Percentiles rank a stretch among this genome's conserved stretches.
Evolutionary conservation across 768 basidiomycete genomes (phyloP).

Genomic region (Leccinellum albellum): DNA sequence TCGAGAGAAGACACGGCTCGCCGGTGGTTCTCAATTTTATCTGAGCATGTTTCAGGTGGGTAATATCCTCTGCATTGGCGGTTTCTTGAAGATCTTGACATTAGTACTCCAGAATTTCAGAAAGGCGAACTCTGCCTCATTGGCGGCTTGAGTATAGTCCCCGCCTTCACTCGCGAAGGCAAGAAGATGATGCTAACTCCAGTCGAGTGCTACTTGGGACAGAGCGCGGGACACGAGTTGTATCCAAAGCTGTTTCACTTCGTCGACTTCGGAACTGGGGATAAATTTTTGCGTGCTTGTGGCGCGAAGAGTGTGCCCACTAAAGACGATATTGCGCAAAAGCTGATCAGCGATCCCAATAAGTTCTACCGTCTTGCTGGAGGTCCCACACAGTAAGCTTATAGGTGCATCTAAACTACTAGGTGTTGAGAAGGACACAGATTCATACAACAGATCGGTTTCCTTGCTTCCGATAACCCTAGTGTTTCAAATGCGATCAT

Average conservation of each 20-base stretch:
- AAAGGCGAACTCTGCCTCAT: slow-evolving; percentile 49
- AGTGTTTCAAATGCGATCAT: slow-evolving; percentile 45
- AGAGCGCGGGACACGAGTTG: slow-evolving; percentile 46
- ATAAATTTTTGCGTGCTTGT: slow-evolving; percentile 81
- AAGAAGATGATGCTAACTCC: slow-evolving; percentile 51
- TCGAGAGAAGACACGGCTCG: slow-evolving; percentile 46
- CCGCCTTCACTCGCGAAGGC: slow-evolving; percentile 35
- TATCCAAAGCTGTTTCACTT: slow-evolving; percentile 81
- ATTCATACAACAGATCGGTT: too few species aligned
- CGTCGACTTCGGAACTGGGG: slow-evolving; percentile 76
- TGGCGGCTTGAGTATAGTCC: slow-evolving; percentile 59
- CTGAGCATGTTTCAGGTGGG: slow-evolving; percentile 54
- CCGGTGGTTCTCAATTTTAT: slow-evolving; percentile 62
- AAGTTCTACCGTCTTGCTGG: slow-evolving; percentile 69
- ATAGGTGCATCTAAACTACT: background rate
- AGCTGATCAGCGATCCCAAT: slow-evolving; percentile 59
- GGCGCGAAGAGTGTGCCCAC: slow-evolving; percentile 83
- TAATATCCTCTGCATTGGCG: background rate
- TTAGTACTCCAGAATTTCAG: slow-evolving; percentile 50
- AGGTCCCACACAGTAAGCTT: slow-evolving; percentile 44
- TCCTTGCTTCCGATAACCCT: slow-evolving; percentile 65
- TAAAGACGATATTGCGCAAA: slow-evolving; percentile 70
- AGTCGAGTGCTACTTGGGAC: slow-evolving; percentile 62
- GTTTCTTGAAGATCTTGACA: background rate
- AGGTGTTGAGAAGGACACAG: slow-evolving; percentile 33